Percentiles rank a stretch among this genome's conserved stretches.
Conservation (phyloP, 106 monocot genomes). For the Allium fistulosum region DNA sequence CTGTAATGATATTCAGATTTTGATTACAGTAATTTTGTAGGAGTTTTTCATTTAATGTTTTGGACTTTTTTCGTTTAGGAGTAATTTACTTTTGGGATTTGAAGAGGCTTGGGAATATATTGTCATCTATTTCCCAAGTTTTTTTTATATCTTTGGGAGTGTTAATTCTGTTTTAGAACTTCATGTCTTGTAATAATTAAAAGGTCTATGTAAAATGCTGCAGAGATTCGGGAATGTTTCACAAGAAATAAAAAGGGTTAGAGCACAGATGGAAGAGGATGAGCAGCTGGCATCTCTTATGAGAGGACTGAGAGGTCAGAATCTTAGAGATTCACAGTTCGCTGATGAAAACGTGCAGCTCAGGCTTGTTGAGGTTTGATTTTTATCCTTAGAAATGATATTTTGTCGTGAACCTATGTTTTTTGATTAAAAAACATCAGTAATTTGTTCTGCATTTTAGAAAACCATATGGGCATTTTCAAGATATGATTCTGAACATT, state of each 20-base stretch:
- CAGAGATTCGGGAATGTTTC: constrained; percentile 81
- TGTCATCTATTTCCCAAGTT: too few species aligned
- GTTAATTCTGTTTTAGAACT: too few species aligned
- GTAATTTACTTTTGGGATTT: neutral
- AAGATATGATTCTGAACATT: too few species aligned
- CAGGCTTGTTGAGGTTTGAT: constrained; percentile 82
- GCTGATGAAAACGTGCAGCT: constrained; percentile 77
- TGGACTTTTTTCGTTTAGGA: neutral
- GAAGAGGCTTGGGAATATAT: too few species aligned
- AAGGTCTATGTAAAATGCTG: constrained; percentile 4
- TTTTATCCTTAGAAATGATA: neutral
- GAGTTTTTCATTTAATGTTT: neutral
- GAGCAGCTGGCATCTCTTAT: constrained; percentile 84
- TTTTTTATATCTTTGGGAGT: too few species aligned
- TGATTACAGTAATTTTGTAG: neutral
- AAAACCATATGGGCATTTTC: too few species aligned
- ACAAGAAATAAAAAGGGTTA: constrained; percentile 76
- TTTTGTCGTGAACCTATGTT: too few species aligned
- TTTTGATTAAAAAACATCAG: too few species aligned
- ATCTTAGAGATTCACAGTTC: constrained; percentile 79
- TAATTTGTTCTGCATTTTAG: too few species aligned
- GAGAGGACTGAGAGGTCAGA: constrained; percentile 94
- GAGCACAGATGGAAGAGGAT: constrained; percentile 96
- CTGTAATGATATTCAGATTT: neutral
- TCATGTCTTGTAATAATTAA: too few species aligned